phyloP scores from a whole-genome alignment of 495 filamentous ascomycete genomes.

The Aspergillus carlsbadensis region DNA sequence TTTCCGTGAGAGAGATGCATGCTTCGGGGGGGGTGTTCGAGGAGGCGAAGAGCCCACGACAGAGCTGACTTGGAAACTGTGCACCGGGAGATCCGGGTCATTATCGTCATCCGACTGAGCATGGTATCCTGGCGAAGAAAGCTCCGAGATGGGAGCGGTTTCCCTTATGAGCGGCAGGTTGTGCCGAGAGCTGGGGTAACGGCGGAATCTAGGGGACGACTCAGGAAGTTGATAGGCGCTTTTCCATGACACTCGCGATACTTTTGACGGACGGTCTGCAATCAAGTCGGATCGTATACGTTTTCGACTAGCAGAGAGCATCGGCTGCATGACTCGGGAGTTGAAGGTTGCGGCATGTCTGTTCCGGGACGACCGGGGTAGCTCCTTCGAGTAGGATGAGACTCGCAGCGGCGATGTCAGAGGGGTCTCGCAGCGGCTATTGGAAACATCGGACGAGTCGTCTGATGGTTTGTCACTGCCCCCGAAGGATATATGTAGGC shows the following conservation, averaged over 20 bases:
- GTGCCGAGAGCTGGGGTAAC: constrained; percentile 36
- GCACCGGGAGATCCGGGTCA: constrained; percentile 65
- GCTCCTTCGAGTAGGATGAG: constrained; percentile 44
- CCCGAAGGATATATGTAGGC: constrained; percentile 35
- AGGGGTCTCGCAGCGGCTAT: constrained; percentile 46
- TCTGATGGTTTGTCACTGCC: constrained; percentile 58
- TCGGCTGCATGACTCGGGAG: constrained; percentile 44
- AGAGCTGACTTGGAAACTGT: constrained; percentile 64
- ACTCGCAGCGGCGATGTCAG: constrained; percentile 42
- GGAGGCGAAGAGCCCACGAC: constrained; percentile 73
- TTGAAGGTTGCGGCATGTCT: constrained; percentile 51
- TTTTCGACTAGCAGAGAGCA: constrained; percentile 55
- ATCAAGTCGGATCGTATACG: constrained; percentile 69
- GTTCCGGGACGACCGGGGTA: constrained; percentile 45
- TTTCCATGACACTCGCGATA: constrained; percentile 67
- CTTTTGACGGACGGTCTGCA: constrained; percentile 54
- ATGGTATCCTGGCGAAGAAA: constrained; percentile 59
- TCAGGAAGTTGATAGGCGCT: constrained; percentile 69
- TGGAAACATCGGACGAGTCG: constrained; percentile 67
- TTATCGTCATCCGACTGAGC: constrained; percentile 77
- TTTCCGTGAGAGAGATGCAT: constrained; percentile 47
- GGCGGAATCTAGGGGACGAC: constrained; percentile 69
- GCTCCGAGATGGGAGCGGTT: constrained; percentile 62
- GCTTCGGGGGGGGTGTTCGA: constrained; percentile 73
- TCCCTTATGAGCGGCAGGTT: constrained; percentile 71